Base-by-base conservation (phyloP, 2,329 filamentous ascomycete species). In the Didymella segeticola region DNA sequence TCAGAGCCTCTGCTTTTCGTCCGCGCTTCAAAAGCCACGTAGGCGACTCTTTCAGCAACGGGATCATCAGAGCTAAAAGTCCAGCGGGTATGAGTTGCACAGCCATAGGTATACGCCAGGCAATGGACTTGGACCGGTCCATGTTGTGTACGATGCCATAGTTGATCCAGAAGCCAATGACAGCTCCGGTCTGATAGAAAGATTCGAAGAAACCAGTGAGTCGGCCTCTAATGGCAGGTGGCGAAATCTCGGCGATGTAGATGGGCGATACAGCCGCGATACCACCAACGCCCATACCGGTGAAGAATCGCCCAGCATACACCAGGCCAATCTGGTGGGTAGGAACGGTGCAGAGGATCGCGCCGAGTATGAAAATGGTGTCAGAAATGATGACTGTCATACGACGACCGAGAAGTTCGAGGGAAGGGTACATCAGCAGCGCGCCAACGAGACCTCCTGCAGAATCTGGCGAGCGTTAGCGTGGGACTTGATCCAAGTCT, bases 51-150 rank as follows among this genome's bases (percentile, higher is more conserved):
- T 63, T 72, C 47, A 80, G 65, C 73, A 76, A 79, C 36, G 79
- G 62, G 8, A 73, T 68, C 10, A 78, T 78, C 23, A 77, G 38
- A 17, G 79, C 37, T 12, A 90, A 77, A 1, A 89, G 66, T 2
- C 86, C 86, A 1, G 80, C 85, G 0, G 87, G 87, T 47, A 89
- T 86, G 3, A 90, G 79, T 73, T 89, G 87, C 1, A 90, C 80
- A 2, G 80, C 84, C 57, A 89, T 78, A 3, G 77, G 78, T 42
- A 80, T 78, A 19, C 78, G 60, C 78, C 78, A 81, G 51, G 80
- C 78, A 34, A 67, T 72, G 7, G 51, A 54, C 52, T 75, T 77
- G 17, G 70, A 75, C 0, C 77, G 69, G 19, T 70, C 74, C 72
- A 80, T 76, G 1, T 77, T 79, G 61, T 79, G 70, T 10, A 66